Evolutionary conservation across 164 flowering plant genomes (phyloP).

Genomic region (Berberis thunbergii): DNA sequence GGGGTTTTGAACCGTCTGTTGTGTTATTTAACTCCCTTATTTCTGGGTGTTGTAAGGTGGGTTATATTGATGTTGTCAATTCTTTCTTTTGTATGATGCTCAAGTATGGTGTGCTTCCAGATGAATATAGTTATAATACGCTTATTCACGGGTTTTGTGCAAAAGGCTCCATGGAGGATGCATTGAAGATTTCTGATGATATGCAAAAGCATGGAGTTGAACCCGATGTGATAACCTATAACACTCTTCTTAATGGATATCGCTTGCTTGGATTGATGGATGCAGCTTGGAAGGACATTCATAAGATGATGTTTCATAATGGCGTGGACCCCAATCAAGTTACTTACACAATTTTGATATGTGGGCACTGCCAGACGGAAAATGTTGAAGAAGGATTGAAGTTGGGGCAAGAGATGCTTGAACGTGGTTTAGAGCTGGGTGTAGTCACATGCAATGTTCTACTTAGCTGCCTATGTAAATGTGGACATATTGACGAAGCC

Average conservation of each 20-base stretch:
- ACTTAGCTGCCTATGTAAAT: slow-evolving; percentile 51
- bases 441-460: slow-evolving; percentile 34
- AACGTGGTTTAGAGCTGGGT: slow-evolving; percentile 35
- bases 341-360: slow-evolving; percentile 42
- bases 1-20: slow-evolving; percentile 28
- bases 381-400: slow-evolving; percentile 39
- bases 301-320: slow-evolving; percentile 24
- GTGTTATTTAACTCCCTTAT: slow-evolving; percentile 55
- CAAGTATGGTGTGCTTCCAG: slow-evolving; percentile 53
- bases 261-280: slow-evolving; percentile 33
- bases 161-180: slow-evolving; percentile 61
- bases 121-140: slow-evolving; percentile 59
- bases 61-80: slow-evolving; percentile 46
- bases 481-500: slow-evolving; percentile 42
- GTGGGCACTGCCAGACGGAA: slow-evolving; percentile 49
- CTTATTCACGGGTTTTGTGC: slow-evolving; percentile 66
- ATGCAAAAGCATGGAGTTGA: slow-evolving; percentile 55
- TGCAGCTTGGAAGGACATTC: slow-evolving; percentile 32
- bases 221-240: slow-evolving; percentile 62
- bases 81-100: slow-evolving; percentile 58
- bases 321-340: slow-evolving; percentile 38
- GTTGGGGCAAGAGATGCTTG: slow-evolving; percentile 42
- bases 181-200: slow-evolving; percentile 37
- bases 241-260: slow-evolving; percentile 54
- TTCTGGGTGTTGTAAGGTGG: slow-evolving; percentile 52